phyloP scores from a whole-genome alignment of 208 protist species.

The Strigomonas oncopelti region DNA sequence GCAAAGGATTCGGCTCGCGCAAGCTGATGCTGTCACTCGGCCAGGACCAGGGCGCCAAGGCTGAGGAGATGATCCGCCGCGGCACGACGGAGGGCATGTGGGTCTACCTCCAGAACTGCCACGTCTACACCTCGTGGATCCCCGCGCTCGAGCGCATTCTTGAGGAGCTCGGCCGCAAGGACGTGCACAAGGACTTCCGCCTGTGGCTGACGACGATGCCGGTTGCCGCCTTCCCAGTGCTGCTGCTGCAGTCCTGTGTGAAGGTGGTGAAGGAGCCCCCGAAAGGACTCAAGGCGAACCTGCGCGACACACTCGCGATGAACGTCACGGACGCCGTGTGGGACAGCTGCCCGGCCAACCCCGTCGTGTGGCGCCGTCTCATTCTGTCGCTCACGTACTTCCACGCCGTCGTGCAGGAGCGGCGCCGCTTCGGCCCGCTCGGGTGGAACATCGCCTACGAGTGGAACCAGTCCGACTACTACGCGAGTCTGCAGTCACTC shows the following conservation, averaged over 20 bases:
- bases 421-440: slow-evolving; percentile 92
- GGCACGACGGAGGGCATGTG: slow-evolving; percentile 80
- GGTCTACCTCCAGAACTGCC: slow-evolving; percentile 96
- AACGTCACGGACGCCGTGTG: slow-evolving; percentile 75
- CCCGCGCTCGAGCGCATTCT: slow-evolving; percentile 89
- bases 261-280: slow-evolving; percentile 98
- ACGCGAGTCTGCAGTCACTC: slow-evolving; percentile 83
- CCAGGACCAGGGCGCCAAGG: slow-evolving; percentile 93
- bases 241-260: slow-evolving; percentile 93
- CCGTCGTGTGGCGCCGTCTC: slow-evolving; percentile 87
- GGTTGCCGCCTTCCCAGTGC: slow-evolving; percentile 86
- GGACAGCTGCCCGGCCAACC: slow-evolving; percentile 78
- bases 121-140: slow-evolving; percentile 95
- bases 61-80: slow-evolving; percentile 85
- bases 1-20: slow-evolving; percentile 86
- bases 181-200: slow-evolving; percentile 90
- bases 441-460: slow-evolving; percentile 96
- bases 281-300: slow-evolving; percentile 93
- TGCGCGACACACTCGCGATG: slow-evolving; percentile 80
- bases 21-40: slow-evolving; percentile 93
- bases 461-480: slow-evolving; percentile 92
- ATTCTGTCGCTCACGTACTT: slow-evolving; percentile 95
- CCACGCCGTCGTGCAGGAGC: slow-evolving; percentile 92
- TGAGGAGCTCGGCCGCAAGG: slow-evolving; percentile 67
- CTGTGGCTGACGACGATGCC: slow-evolving; percentile 97